Base-by-base conservation (phyloP, 1,284 basidiomycete species). In the Pseudozyma sp. region DNA sequence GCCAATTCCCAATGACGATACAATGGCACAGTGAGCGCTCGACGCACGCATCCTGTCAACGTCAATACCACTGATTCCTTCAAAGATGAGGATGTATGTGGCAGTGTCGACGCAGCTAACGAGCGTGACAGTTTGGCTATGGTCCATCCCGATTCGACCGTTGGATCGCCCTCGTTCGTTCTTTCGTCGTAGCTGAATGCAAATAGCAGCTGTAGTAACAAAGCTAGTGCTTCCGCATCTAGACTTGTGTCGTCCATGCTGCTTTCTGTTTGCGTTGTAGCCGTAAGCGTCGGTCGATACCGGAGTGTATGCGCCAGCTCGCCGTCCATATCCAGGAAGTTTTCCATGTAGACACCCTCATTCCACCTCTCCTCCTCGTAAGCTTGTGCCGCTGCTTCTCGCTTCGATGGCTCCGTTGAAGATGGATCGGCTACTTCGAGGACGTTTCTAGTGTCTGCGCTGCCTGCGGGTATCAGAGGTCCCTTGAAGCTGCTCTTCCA, bases 131-230 rank as follows among this genome's bases (percentile, higher is more conserved):
- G 69, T 50, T 70, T 68, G 43, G 64, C 68, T 16, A 76, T 71
- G 5, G 68, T 76, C 73, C 73, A 76, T 21, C 68, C 64, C 8
- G 73, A 76, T 42, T 76, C 73, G 52, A 76, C 67, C 12, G 68
- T 76, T 8, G 68, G 54, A 12, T 76, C 73, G 54, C 64, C 73
- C 31, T 68, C 49, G 52, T 70, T 76, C 18, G 68, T 71, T 12
- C 68, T 47, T 13, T 71, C 59, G 52, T 76, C 73, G 54, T 76
- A 76, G 58, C 68, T 64, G 49, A 51, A 45, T 9, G 60, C 73
- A 50, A 64, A 76, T n/a, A 68, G 40, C 18, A 76, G 52, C 40
- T 76, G 56, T 5, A 76, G 25, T 1, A 65, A 3, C 50, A 76
- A 25, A 1, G 50, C 55, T 9, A 64, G 19, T 9, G 51, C 42